phyloP scores from a whole-genome alignment of 768 basidiomycete genomes.

The Kwoniella mangroviensis region DNA sequence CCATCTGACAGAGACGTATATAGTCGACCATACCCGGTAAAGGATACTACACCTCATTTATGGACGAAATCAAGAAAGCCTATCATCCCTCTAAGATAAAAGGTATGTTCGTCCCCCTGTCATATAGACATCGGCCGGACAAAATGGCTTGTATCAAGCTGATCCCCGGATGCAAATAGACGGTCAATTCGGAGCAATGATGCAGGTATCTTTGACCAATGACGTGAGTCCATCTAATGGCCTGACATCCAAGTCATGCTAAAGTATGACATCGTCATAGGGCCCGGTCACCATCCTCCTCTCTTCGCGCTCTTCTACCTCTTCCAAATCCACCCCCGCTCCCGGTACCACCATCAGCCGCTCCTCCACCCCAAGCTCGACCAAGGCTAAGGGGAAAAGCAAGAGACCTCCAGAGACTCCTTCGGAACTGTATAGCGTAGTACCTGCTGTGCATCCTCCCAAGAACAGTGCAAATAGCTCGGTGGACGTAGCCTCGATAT shows the following conservation, averaged over 20 bases:
- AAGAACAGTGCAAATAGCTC: background rate
- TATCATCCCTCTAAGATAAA: slow-evolving; percentile 79
- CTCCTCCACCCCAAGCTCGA: background rate
- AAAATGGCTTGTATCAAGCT: too few species aligned
- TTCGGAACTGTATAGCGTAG: slow-evolving; percentile 3
- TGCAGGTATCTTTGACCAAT: slow-evolving; percentile 84
- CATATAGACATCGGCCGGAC: too few species aligned
- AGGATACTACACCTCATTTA: slow-evolving; percentile 72
- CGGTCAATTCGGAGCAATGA: slow-evolving; percentile 95
- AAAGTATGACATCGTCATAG: slow-evolving; percentile 13
- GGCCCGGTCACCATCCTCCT: slow-evolving; percentile 52
- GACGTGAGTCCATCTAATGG: slow-evolving; percentile 65
- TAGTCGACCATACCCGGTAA: slow-evolving; percentile 72
- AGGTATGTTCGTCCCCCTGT: slow-evolving; percentile 62
- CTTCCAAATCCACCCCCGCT: slow-evolving; percentile 2
- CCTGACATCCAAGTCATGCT: background rate
- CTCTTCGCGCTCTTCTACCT: slow-evolving; percentile 26
- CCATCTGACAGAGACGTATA: background rate
- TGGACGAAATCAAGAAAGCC: slow-evolving; percentile 68
- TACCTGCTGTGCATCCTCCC: slow-evolving; percentile 1
- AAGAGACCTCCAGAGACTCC: background rate
- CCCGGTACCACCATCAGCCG: slow-evolving; percentile 2
- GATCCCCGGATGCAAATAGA: slow-evolving; percentile 61
- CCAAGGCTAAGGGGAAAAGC: slow-evolving; percentile 4
- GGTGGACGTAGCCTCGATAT: slow-evolving; percentile 3